Conservation (phyloP, 78 protist species). For the Neovahlkampfia damariscottae region DNA sequence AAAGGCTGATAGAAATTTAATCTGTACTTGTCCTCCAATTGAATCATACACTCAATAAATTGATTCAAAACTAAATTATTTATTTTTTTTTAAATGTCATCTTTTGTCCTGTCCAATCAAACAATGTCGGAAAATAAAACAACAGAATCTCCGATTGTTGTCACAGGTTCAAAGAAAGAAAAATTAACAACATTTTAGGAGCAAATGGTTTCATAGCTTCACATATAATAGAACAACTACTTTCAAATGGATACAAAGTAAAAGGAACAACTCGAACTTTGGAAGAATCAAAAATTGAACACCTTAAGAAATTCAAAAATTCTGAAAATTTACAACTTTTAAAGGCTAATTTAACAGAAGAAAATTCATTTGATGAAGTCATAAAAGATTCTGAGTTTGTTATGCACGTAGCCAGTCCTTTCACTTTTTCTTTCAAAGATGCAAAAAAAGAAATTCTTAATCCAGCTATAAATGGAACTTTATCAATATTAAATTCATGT, state of each 20-base stretch:
- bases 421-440: not conserved
- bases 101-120: too few relatives aligned
- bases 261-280: not conserved
- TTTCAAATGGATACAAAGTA: not conserved
- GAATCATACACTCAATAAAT: too few relatives aligned
- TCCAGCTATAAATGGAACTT: not conserved
- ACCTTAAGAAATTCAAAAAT: too few relatives aligned
- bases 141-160: too few relatives aligned
- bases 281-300: too few relatives aligned
- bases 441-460: not conserved
- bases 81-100: too few relatives aligned
- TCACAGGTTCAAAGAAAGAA: too few relatives aligned
- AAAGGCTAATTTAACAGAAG: not conserved
- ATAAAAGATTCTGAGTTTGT: not conserved
- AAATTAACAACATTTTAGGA: too few relatives aligned
- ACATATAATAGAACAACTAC: not conserved
- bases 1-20: conserved; percentile 77
- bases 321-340: not conserved
- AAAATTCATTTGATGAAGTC: not conserved
- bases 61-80: too few relatives aligned
- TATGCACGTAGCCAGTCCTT: not conserved
- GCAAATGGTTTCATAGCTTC: not conserved
- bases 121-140: too few relatives aligned
- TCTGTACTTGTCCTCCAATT: conserved; percentile 56
- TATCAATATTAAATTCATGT: not conserved